Conservation (phyloP, 1,284 basidiomycete genomes). For the Leucoagaricus sp. region DNA sequence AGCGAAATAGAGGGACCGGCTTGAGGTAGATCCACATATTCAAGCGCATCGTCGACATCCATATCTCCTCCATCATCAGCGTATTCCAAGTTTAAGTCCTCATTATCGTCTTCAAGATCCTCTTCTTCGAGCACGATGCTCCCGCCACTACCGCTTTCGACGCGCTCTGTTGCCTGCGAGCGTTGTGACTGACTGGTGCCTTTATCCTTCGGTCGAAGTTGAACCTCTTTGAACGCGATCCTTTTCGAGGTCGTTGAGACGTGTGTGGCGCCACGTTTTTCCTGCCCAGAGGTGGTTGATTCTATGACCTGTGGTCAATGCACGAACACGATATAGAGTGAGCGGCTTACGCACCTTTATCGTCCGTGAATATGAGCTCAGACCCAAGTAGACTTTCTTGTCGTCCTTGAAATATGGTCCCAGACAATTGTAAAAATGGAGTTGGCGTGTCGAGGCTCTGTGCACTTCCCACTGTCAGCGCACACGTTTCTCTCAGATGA, state of each 20-base stretch:
- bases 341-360: slow-evolving; percentile 46
- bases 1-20: neutral
- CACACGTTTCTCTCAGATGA: neutral
- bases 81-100: neutral
- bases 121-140: neutral
- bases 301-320: slow-evolving; percentile 26
- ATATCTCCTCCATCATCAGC: neutral
- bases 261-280: slow-evolving; percentile 50
- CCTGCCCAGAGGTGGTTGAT: slow-evolving; percentile 32
- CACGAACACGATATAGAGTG: neutral
- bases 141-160: neutral
- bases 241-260: slow-evolving; percentile 61
- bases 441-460: slow-evolving; percentile 76
- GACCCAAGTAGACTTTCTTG: slow-evolving; percentile 69
- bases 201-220: slow-evolving; percentile 44
- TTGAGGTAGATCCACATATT: slow-evolving; percentile 3
- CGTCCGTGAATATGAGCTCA: slow-evolving; percentile 70
- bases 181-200: neutral
- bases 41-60: slow-evolving; percentile 5
- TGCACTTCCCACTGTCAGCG: slow-evolving; percentile 15
- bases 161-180: neutral
- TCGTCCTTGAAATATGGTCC: slow-evolving; percentile 67
- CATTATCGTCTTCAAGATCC: neutral
- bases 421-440: slow-evolving; percentile 73
- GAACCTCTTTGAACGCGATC: slow-evolving; percentile 64